phyloP scores from a whole-genome alignment of 2,329 filamentous ascomycete species.

The Escovopsis weberi region DNA sequence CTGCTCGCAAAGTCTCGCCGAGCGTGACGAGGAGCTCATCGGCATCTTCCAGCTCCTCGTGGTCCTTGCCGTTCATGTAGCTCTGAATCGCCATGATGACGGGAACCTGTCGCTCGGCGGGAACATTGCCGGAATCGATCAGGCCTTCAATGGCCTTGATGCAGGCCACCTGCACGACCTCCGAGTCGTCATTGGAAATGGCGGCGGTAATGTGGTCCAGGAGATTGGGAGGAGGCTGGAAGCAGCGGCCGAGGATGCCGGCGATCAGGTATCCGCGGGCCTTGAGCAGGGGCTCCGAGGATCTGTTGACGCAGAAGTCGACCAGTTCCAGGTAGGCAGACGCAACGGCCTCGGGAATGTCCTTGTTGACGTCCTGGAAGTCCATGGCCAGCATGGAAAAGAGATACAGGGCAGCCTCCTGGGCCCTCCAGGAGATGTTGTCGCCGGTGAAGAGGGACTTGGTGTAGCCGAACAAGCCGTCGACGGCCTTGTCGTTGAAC shows the following conservation, averaged over 20 bases:
- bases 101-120: slow-evolving; percentile 41
- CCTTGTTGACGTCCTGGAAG: slow-evolving; percentile 62
- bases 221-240: slow-evolving; percentile 47
- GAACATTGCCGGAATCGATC: slow-evolving; percentile 37
- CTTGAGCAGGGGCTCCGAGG: slow-evolving; percentile 61
- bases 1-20: slow-evolving; percentile 70
- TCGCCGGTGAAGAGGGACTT: slow-evolving; percentile 53
- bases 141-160: slow-evolving; percentile 70
- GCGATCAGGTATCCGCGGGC: slow-evolving; percentile 80
- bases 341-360: slow-evolving; percentile 53
- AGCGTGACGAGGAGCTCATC: slow-evolving; percentile 87
- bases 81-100: slow-evolving; percentile 50
- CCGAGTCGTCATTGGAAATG: slow-evolving; percentile 61
- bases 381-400: slow-evolving; percentile 75
- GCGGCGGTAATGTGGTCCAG: slow-evolving; percentile 61
- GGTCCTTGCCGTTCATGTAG: slow-evolving; percentile 68
- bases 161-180: slow-evolving; percentile 84
- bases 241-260: slow-evolving; percentile 60
- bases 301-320: slow-evolving; percentile 55
- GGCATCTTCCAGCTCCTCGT: slow-evolving; percentile 70
- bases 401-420: slow-evolving; percentile 73
- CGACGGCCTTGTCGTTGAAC: slow-evolving; percentile 61
- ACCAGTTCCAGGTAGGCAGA: slow-evolving; percentile 69
- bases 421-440: slow-evolving; percentile 39
- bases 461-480: slow-evolving; percentile 65